Conservation (phyloP, 352 stramenopile species). For the Globisporangium paddicum region DNA sequence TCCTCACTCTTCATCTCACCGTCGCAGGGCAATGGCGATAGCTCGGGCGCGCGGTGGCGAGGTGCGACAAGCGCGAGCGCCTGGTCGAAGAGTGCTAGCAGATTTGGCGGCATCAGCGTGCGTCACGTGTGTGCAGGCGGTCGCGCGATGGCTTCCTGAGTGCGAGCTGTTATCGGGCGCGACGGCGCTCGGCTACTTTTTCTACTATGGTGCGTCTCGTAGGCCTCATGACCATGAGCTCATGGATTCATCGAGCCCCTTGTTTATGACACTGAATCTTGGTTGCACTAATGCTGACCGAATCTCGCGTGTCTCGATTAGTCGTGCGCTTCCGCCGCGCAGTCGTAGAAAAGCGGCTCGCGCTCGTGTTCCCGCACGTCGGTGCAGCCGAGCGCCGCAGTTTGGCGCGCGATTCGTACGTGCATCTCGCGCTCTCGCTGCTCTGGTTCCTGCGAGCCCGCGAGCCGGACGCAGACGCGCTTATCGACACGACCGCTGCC, state of each 20-base stretch:
- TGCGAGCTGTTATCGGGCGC: conserved; percentile 19
- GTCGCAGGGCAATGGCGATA: conserved; percentile 8
- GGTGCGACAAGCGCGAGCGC: conserved; percentile 18
- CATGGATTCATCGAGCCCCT: neutral
- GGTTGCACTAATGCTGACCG: neutral
- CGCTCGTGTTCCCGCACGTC: conserved; percentile 18
- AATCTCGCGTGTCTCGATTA: conserved; percentile 6
- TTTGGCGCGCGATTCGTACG: conserved; percentile 25
- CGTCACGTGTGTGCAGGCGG: conserved; percentile 15
- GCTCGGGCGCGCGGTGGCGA: conserved; percentile 25
- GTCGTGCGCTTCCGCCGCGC: conserved; percentile 40
- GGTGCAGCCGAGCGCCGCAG: conserved; percentile 12
- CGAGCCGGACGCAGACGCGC: conserved; percentile 5
- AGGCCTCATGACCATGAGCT: too few species aligned
- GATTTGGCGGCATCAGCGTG: conserved; percentile 34
- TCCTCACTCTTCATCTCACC: neutral
- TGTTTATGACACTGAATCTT: conserved; percentile 11
- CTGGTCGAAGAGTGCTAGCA: conserved; percentile 37
- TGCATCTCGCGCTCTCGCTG: conserved; percentile 31
- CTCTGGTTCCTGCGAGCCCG: conserved; percentile 57
- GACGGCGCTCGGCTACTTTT: conserved; percentile 31
- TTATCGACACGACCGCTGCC: conserved; percentile 9
- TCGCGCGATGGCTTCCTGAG: conserved; percentile 38
- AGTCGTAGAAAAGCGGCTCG: conserved; percentile 32
- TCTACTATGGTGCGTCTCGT: conserved; percentile 45